Base-by-base conservation (phyloP, 331 rosid species). In the Telfairia occidentalis region DNA sequence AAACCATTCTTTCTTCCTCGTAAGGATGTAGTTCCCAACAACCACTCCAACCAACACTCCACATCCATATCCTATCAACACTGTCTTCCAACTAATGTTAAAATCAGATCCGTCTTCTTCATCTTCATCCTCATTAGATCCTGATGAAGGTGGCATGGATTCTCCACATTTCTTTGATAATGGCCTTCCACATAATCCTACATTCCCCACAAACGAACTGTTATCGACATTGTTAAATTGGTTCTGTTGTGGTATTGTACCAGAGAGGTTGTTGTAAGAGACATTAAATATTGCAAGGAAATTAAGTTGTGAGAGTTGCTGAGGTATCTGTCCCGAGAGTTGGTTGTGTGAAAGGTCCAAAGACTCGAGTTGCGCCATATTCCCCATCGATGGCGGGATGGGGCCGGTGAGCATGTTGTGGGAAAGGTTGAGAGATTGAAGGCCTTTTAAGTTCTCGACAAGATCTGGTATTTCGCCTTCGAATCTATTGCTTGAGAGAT, bases 251-350 rank as follows among this genome's bases (percentile, higher is more conserved):
- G 88, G 88, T 67, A 79, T 77, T 11, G 42, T 65, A 2, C 85
- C 85, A 1, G 74, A 19, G 53, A 84, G 81, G 34, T 70, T 43
- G 61, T 85, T 85, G 46, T 59, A 59, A 13, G 86, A 82, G 9
- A 85, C 77, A 57, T 70, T 28, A 2, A 82, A 28, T 77, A 74
- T 50, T 11, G 32, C 78, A 37, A 85, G 76, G 45, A 82, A 85
- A 19, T 76, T 70, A 69, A 85, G 80, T n/a, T 24, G 4, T 10
- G 73, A 19, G 8, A 77, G 60, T 42, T 82, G 63, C 29, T 74
- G 82, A 1, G 86, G 84, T 26, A 82, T 77, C 12, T 45, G 53
- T 19, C 88, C 84, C 2, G 80, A 77, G 5, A 85, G 65, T 3
- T 16, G 30, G 76, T 82, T 85, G 57, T 77, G 18, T 18, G 88